Evolutionary conservation across 768 basidiomycete species (phyloP).

Genomic region (Xerocomellus dryophilus): DNA sequence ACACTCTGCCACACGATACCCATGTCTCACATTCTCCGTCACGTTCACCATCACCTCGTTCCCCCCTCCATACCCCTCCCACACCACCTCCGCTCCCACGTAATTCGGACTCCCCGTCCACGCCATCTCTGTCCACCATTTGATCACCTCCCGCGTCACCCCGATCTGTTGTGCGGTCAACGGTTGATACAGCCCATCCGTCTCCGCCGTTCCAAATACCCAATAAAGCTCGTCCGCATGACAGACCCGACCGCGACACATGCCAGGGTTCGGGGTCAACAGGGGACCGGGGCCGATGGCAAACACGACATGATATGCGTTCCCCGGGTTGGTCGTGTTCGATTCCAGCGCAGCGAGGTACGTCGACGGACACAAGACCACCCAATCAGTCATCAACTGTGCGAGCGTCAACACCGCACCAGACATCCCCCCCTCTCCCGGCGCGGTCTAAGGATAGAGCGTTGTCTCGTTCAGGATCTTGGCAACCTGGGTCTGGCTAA

Average conservation of each 20-base stretch:
- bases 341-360: conserved; percentile 14
- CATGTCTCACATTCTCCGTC: too few species aligned
- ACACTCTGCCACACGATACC: too few species aligned
- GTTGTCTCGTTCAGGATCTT: conserved; percentile 11
- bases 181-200: conserved; percentile 16
- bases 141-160: neutral
- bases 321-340: conserved; percentile 17
- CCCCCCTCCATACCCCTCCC: too few species aligned
- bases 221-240: conserved; percentile 22
- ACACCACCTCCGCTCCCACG: too few species aligned
- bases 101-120: too few species aligned
- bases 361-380: conserved; percentile 9
- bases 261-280: conserved; percentile 11
- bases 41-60: too few species aligned
- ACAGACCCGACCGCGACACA: conserved; percentile 15
- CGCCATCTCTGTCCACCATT: too few species aligned
- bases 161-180: neutral
- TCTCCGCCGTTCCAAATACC: conserved; percentile 16
- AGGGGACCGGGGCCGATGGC: neutral
- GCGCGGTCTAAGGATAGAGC: conserved; percentile 1
- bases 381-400: conserved; percentile 14
- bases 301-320: conserved; percentile 15
- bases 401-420: conserved; percentile 12
- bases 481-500: conserved; percentile 8
- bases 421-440: conserved; percentile 2